Percentiles rank a stretch among this genome's conserved stretches.
Conservation (phyloP, 2,329 filamentous ascomycete genomes). For the Trichophyton equinum region DNA sequence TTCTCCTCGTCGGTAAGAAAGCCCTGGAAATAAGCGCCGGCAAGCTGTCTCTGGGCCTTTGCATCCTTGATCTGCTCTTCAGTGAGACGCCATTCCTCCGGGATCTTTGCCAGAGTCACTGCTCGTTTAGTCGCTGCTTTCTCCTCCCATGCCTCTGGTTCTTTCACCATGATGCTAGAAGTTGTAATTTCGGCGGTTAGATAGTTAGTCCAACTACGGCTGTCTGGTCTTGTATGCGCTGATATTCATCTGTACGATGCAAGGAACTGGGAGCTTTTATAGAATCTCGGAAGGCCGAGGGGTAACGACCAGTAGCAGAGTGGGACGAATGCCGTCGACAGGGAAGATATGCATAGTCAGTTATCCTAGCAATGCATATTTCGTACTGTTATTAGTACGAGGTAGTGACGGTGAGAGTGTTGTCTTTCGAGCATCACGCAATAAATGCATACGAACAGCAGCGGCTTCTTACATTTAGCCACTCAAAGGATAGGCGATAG, state of each 20-base stretch:
- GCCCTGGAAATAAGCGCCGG: slow-evolving; percentile 8
- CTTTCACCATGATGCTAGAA: background rate
- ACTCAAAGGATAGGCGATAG: no score
- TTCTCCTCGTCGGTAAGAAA: slow-evolving; percentile 6
- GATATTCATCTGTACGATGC: background rate
- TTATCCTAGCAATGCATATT: no score
- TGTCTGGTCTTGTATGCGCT: background rate
- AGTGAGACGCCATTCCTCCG: slow-evolving; percentile 8
- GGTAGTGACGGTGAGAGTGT: no score
- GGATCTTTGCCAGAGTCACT: slow-evolving; percentile 3
- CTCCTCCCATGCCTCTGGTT: background rate
- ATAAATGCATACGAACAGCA: background rate
- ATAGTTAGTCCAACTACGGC: background rate
- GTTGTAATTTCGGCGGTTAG: background rate
- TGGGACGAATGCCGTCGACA: no score
- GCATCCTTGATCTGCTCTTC: slow-evolving; percentile 5
- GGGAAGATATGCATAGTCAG: no score
- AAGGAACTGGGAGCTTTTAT: background rate
- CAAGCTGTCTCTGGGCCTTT: slow-evolving; percentile 4
- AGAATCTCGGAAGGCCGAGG: background rate
- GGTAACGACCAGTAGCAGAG: background rate
- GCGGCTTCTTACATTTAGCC: no score
- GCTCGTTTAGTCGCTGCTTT: slow-evolving; percentile 6
- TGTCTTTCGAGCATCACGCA: no score
- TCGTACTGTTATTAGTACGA: no score